Evolutionary conservation across 106 monocot species (phyloP).

Genomic region (Cymbidium sinense): DNA sequence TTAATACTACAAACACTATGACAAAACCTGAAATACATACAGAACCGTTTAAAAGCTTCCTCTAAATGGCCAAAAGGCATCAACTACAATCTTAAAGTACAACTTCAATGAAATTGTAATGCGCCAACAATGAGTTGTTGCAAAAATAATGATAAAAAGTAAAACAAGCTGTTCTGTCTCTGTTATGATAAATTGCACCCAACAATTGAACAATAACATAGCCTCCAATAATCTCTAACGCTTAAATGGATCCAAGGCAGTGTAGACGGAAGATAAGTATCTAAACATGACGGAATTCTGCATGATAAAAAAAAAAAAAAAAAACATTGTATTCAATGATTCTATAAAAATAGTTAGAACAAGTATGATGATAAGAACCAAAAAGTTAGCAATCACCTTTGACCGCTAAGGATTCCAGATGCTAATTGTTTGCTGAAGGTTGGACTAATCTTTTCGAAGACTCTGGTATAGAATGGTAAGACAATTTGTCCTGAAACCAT

Average conservation of each 20-base stretch:
- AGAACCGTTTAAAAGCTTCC: background rate
- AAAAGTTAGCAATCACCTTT: constrained; percentile 34
- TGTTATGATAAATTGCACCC: background rate
- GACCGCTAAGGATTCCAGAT: constrained; percentile 50
- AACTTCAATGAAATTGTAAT: too few relatives aligned
- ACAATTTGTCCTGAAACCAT: constrained; percentile 46
- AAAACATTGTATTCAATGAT: background rate
- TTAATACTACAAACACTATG: background rate
- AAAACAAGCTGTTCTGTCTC: background rate
- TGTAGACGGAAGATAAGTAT: constrained; percentile 21
- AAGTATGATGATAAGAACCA: background rate
- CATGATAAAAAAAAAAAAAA: background rate
- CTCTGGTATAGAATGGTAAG: constrained; percentile 29
- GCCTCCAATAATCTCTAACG: constrained; percentile 42
- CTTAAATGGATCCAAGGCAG: constrained; percentile 52
- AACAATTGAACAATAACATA: constrained; percentile 34
- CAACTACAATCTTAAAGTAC: too few relatives aligned
- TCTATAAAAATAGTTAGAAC: background rate
- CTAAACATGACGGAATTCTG: constrained; percentile 28
- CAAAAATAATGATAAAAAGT: background rate
- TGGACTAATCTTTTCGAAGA: constrained; percentile 28
- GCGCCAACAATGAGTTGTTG: background rate
- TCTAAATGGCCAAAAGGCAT: background rate
- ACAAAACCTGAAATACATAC: too few relatives aligned
- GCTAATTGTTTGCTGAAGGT: constrained; percentile 25